phyloP scores from a whole-genome alignment of 257 asterid species.

The Salvia miltiorrhiza region DNA sequence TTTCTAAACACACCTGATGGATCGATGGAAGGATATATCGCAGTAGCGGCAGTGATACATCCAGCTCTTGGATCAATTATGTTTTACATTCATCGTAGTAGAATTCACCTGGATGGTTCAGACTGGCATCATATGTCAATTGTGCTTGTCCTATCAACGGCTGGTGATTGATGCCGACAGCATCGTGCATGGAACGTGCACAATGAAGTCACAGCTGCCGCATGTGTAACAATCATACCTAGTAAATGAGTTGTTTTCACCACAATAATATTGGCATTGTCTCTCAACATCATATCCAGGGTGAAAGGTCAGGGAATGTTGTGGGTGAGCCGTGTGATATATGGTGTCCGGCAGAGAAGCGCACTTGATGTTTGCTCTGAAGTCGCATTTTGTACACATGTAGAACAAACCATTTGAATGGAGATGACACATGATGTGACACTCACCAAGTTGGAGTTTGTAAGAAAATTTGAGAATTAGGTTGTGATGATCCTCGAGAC shows the following conservation, averaged over 20 bases:
- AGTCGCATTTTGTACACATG: background rate
- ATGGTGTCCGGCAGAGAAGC: background rate
- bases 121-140: background rate
- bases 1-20: background rate
- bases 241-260: background rate
- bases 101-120: background rate
- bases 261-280: background rate
- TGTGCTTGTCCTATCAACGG: background rate
- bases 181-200: background rate
- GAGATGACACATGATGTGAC: background rate
- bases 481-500: background rate
- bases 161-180: background rate
- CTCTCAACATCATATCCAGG: fast-evolving
- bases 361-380: background rate
- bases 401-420: background rate
- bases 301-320: background rate
- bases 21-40: background rate
- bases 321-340: background rate
- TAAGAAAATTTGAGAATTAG: background rate
- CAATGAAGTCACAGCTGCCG: background rate
- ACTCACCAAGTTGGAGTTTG: background rate
- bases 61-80: background rate
- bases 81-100: background rate
- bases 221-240: background rate
- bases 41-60: background rate